Conservation (phyloP, 805 yeast genomes). For the Myxozyma vanderwaltii region DNA sequence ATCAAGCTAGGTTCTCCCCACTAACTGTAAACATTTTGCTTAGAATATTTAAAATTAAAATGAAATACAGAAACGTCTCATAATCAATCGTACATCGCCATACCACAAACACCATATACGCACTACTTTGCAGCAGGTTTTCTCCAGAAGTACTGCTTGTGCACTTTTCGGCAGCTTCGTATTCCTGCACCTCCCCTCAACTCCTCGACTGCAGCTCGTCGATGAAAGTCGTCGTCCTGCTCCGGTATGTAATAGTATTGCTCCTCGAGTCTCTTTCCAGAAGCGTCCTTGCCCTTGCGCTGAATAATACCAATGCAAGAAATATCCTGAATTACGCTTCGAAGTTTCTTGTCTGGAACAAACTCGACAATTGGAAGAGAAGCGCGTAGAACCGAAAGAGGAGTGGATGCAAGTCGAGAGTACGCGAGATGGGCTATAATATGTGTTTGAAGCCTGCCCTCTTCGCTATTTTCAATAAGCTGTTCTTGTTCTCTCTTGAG, state of each 20-base stretch:
- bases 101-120: background rate
- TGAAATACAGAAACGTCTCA: background rate
- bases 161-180: constrained; percentile 88
- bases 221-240: constrained; percentile 68
- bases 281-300: constrained; percentile 92
- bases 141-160: constrained; percentile 83
- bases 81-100: background rate
- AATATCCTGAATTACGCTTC: constrained; percentile 50
- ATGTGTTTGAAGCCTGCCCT: constrained; percentile 61
- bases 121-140: constrained; percentile 46
- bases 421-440: constrained; percentile 85
- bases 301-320: constrained; percentile 81
- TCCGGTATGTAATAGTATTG: constrained; percentile 91
- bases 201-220: constrained; percentile 70
- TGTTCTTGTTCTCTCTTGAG: background rate
- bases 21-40: no score
- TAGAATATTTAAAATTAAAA: background rate
- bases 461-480: background rate
- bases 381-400: constrained; percentile 68
- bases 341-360: constrained; percentile 44
- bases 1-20: no score
- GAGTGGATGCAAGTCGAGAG: constrained; percentile 84
- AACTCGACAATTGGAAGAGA: constrained; percentile 50
- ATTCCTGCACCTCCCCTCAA: constrained; percentile 75
- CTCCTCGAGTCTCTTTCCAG: constrained; percentile 90